Percentiles rank a stretch among this genome's conserved stretches.
phyloP scores from a whole-genome alignment of 1,284 basidiomycete species.

The Ustilago bromivora region DNA sequence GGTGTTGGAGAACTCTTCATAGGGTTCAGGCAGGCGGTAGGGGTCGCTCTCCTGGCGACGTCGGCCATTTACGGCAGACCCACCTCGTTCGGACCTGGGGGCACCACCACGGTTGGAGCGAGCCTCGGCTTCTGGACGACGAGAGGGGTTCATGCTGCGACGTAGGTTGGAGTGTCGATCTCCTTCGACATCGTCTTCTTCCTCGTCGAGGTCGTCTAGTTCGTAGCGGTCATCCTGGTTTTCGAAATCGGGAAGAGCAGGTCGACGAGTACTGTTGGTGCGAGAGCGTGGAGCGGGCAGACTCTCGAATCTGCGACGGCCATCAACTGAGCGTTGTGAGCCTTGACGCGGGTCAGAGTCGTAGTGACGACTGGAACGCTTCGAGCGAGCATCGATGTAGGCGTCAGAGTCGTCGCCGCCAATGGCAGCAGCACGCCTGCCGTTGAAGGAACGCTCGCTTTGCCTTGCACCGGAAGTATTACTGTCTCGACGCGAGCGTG shows the following conservation, averaged over 20 bases:
- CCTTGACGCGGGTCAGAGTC: constrained; percentile 23
- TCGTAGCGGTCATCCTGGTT: constrained; percentile 16
- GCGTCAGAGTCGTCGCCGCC: constrained; percentile 11
- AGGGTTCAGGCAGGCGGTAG: constrained; percentile 34
- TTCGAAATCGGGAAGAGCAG: constrained; percentile 30
- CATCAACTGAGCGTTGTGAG: constrained; percentile 13
- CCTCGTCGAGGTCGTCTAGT: constrained; percentile 38
- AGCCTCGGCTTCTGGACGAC: constrained; percentile 15
- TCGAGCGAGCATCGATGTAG: constrained; percentile 19
- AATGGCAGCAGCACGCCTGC: constrained; percentile 18
- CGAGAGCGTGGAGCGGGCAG: constrained; percentile 25
- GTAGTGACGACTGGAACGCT: constrained; percentile 18
- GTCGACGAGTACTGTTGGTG: constrained; percentile 22
- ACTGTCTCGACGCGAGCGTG: constrained; percentile 37
- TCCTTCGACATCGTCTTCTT: constrained; percentile 18
- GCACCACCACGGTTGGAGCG: not conserved
- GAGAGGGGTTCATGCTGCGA: constrained; percentile 19
- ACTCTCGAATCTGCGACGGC: constrained; percentile 22
- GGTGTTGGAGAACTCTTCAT: constrained; percentile 40
- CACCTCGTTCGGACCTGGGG: constrained; percentile 18
- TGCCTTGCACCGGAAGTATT: constrained; percentile 11
- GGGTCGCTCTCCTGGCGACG: constrained; percentile 41
- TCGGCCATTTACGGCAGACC: constrained; percentile 13
- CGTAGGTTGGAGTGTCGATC: constrained; percentile 17
- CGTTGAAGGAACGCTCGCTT: constrained; percentile 41